A percentile compares a stretch with the other conserved stretches of the same genome.
These are phyloP conservation scores for Aureobasidium leucospermi DNA, from an alignment of 2,329 filamentous ascomycete species.

Conservation along the genomic window DNA sequence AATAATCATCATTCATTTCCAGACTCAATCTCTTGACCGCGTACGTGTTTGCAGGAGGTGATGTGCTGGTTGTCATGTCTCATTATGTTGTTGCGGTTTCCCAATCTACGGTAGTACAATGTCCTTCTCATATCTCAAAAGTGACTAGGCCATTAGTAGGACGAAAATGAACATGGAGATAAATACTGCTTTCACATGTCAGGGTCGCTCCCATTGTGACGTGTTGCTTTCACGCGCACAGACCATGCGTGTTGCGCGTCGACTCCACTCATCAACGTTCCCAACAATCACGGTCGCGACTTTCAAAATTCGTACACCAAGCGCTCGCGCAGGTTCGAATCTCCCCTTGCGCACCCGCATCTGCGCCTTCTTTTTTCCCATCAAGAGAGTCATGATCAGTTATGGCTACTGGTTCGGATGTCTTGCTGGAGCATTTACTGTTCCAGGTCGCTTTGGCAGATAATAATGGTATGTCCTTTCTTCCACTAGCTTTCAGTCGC, in stretches of 20 bases:
- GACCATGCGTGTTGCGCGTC: background rate
- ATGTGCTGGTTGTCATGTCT: no score
- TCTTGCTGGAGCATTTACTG: constrained; percentile 51
- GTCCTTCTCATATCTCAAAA: no score
- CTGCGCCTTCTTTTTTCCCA: constrained; percentile 1
- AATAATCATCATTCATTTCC: no score
- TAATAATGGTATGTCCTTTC: constrained; percentile 44
- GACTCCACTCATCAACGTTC: background rate
- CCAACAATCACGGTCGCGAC: background rate
- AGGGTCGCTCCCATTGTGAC: background rate
- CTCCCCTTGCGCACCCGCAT: constrained; percentile 4
- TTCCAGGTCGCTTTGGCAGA: constrained; percentile 53
- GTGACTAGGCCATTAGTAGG: no score
- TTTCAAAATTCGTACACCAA: background rate
- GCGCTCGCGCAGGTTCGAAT: constrained; percentile 4
- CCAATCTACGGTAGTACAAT: background rate
- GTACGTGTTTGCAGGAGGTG: no score
- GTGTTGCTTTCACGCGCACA: background rate
- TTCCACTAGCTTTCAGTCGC: no score
- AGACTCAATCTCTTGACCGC: no score
- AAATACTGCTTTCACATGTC: background rate
- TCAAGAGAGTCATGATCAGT: constrained; percentile 2
- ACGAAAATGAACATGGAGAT: no score
- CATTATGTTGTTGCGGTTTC: no score
- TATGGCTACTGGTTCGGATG: constrained; percentile 47